Evolutionary conservation across 345 rosid species (phyloP).

Genomic region (Raphanus raphanistrum): DNA sequence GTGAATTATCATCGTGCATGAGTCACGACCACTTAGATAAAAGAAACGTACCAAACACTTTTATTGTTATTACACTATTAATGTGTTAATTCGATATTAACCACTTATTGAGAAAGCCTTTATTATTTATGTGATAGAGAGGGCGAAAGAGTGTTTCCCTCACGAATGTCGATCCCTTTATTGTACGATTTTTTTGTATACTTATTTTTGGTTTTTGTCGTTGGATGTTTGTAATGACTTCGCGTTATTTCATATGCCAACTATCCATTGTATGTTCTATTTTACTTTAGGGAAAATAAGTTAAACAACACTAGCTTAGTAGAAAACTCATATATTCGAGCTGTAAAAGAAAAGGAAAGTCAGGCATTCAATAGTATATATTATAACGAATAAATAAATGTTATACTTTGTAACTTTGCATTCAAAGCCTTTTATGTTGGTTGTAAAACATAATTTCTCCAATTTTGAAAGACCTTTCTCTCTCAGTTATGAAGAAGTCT

Average conservation of each 20-base stretch:
- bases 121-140: conserved; percentile 28
- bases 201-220: conserved; percentile 26
- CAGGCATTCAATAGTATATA: neutral
- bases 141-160: conserved; percentile 29
- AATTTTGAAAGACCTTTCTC: neutral
- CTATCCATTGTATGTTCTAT: conserved; percentile 4
- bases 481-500: neutral
- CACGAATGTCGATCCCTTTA: conserved; percentile 25
- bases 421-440: neutral
- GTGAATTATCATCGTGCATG: conserved; percentile 34
- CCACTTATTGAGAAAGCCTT: conserved; percentile 29
- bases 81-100: conserved; percentile 16
- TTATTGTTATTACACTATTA: conserved; percentile 15
- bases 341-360: neutral
- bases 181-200: conserved; percentile 18
- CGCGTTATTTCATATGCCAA: conserved; percentile 23
- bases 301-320: neutral
- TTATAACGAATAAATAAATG: neutral
- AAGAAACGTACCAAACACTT: conserved; percentile 29
- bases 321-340: neutral
- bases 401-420: neutral
- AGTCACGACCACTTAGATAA: conserved; percentile 32
- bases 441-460: neutral
- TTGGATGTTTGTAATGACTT: conserved; percentile 29
- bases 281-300: neutral